A percentile compares a stretch with the other conserved stretches of the same genome.
These are phyloP conservation scores for Crithidia sp. DNA, from an alignment of 208 protist genomes.

Conservation along the genomic window DNA sequence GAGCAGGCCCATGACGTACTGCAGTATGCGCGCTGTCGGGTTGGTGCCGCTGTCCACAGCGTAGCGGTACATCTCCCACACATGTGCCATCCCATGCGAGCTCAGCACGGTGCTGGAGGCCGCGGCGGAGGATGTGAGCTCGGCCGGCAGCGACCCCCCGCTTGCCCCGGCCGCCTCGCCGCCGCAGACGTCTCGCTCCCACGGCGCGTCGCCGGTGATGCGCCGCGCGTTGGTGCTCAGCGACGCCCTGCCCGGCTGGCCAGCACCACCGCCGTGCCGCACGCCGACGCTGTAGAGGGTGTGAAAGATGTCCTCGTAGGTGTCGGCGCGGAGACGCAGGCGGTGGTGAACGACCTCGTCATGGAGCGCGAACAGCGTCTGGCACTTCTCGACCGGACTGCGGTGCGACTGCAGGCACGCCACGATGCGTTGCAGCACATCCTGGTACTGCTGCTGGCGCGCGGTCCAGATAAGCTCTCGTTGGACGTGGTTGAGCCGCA, in stretches of 20 bases:
- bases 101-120: slow-evolving; percentile 50
- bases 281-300: slow-evolving; percentile 61
- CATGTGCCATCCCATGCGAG: slow-evolving; percentile 36
- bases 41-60: slow-evolving; percentile 85
- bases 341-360: slow-evolving; percentile 61
- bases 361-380: slow-evolving; percentile 65
- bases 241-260: slow-evolving; percentile 23
- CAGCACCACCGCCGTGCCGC: slow-evolving; percentile 17
- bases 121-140: slow-evolving; percentile 41
- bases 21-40: slow-evolving; percentile 62
- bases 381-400: slow-evolving; percentile 65
- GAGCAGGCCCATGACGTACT: slow-evolving; percentile 83
- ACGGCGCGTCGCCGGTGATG: slow-evolving; percentile 4
- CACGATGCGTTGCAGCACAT: slow-evolving; percentile 54
- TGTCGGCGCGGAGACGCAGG: slow-evolving; percentile 76
- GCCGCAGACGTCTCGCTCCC: slow-evolving; percentile 6
- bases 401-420: slow-evolving; percentile 70
- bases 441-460: slow-evolving; percentile 66
- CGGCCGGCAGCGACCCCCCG: slow-evolving; percentile 39
- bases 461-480: slow-evolving; percentile 60
- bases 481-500: slow-evolving; percentile 60
- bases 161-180: slow-evolving; percentile 1
- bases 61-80: slow-evolving; percentile 86
- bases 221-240: slow-evolving; percentile 17
- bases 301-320: slow-evolving; percentile 87